phyloP scores from a whole-genome alignment of 2,329 filamentous ascomycete species.

The Hypoxylon sp. region DNA sequence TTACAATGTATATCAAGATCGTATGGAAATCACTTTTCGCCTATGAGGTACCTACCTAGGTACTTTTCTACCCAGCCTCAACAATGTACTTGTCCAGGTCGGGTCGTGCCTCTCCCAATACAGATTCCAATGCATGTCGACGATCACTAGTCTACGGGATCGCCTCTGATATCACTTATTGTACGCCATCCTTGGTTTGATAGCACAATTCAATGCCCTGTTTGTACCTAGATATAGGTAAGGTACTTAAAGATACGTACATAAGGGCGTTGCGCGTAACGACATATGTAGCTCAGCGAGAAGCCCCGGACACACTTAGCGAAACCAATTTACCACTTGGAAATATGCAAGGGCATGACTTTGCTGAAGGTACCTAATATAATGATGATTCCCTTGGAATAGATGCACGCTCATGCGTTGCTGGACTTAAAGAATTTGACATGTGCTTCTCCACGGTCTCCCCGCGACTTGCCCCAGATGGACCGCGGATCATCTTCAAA shows the following conservation, averaged over 20 bases:
- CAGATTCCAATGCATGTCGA: not conserved
- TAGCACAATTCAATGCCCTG: not conserved
- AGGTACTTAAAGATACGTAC: not conserved
- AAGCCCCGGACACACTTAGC: not conserved
- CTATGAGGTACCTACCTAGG: not conserved
- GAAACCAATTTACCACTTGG: not conserved
- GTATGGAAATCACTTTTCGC: not conserved
- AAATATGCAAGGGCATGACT: not conserved
- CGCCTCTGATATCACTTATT: not conserved
- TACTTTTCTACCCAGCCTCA: too few species aligned
- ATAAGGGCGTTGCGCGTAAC: not conserved
- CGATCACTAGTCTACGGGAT: not conserved
- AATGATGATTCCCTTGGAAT: not conserved
- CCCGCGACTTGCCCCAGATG: not conserved
- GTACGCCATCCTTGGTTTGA: not conserved
- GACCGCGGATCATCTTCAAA: not conserved
- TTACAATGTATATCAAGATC: not conserved
- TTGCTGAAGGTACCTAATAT: not conserved
- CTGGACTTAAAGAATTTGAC: constrained; percentile 2
- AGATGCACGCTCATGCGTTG: not conserved
- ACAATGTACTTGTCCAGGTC: not conserved
- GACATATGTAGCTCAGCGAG: not conserved
- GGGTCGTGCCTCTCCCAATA: not conserved
- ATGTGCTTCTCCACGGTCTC: constrained; percentile 17
- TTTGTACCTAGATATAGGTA: not conserved